Base-by-base conservation (phyloP, 1,139 yeast genomes). In the Geotrichum reessii region DNA sequence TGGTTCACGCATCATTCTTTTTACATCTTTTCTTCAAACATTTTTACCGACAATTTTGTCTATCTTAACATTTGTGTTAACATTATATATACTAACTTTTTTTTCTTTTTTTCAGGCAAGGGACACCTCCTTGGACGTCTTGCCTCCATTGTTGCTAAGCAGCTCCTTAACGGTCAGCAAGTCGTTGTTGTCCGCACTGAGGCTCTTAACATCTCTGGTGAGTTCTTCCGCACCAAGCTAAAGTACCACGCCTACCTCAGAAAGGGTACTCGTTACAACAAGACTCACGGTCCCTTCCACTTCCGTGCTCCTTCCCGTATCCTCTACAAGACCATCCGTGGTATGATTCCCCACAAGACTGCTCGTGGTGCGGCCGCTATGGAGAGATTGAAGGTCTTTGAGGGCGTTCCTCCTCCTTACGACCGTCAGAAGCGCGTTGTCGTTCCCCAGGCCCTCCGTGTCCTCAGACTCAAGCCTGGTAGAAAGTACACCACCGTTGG, bases 291-390 rank as follows among this genome's bases (percentile, higher is more conserved):
- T 83, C 98, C 98, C 77, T 95, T 93, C 98, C 99, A 93, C 80
- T 93, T 93, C 96, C 93, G 98, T 83, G 99, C 99, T 67, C 99
- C 99, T 80, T 91, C 98, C 67, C 91, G 98, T 84, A 91, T 93
- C 81, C 90, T 93, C 82, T 92, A 91, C 95, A 93, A 93, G 88
- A 97, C 99, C 76, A 81, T 93, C 79, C 89, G 97, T 80, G 99
- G 99, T 82, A 95, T 95, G 99, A 83, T 95, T 75, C 85, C 97
- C 78, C 99, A 93, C 93, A 93, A 95, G 90, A 93, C 99, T 71
- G 93, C 98, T 74, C 95, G 99, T 82, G 99, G 99, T 82, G 87
- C 89, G 84, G 98, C 99, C 77, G 99, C 99, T 75, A 81, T 93
- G 78, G 98, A 92, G 84, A 91, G 97, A 84, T 89, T 93, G 75